phyloP scores from a whole-genome alignment of 2,329 filamentous ascomycete species.

The Sphaerulina populicola region DNA sequence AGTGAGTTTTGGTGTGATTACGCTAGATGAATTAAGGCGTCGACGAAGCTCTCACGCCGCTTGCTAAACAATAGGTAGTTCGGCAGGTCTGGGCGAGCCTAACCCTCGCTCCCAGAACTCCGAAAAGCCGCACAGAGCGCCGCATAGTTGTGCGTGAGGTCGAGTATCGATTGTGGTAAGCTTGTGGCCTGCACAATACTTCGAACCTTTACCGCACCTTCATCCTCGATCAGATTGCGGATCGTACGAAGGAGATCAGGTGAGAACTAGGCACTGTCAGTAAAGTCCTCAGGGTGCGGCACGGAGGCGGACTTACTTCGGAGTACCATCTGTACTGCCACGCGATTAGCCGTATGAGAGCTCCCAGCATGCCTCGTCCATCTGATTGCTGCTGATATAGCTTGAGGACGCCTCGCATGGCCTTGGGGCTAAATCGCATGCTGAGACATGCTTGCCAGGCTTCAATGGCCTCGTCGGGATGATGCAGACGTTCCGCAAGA shows the following conservation, averaged over 20 bases:
- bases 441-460: slow-evolving; percentile 82
- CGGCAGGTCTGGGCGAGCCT: not conserved
- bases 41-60: no score
- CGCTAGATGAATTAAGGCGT: no score
- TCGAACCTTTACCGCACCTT: slow-evolving; percentile 92
- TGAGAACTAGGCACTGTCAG: slow-evolving; percentile 58
- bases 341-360: slow-evolving; percentile 83
- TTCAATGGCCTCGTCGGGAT: slow-evolving; percentile 82
- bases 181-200: slow-evolving; percentile 96
- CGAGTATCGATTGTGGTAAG: slow-evolving; percentile 82
- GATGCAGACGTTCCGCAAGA: slow-evolving; percentile 84
- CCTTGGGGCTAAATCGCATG: slow-evolving; percentile 87
- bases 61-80: not conserved
- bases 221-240: slow-evolving; percentile 88
- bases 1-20: no score
- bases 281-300: not conserved
- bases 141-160: slow-evolving; percentile 93
- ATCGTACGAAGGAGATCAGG: slow-evolving; percentile 81
- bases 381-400: slow-evolving; percentile 70
- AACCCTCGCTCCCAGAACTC: slow-evolving; percentile 80
- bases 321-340: slow-evolving; percentile 99
- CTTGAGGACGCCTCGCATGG: slow-evolving; percentile 73
- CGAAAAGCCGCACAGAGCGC: slow-evolving; percentile 89
- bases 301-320: slow-evolving; percentile 50
- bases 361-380: slow-evolving; percentile 69